Conservation (phyloP, 306 rosid species). For the Abrus precatorius region DNA sequence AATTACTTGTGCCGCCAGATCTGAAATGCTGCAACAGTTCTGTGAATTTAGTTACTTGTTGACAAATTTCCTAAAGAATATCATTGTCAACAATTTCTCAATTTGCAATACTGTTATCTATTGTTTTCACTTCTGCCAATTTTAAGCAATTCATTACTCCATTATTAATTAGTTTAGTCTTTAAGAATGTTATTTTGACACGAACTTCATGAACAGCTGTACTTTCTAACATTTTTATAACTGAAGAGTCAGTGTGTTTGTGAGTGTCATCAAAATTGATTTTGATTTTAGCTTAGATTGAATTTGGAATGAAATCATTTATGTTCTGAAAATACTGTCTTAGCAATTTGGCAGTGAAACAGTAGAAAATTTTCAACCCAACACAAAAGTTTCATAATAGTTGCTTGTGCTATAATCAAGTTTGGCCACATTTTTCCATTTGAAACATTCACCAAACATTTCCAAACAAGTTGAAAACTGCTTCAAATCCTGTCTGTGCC, state of each 20-base stretch:
- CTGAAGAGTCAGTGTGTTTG: not conserved
- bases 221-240: not conserved
- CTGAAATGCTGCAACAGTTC: constrained; percentile 2
- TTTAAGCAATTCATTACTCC: not conserved
- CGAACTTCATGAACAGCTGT: not conserved
- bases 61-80: not conserved
- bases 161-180: not conserved
- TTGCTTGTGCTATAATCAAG: too few species aligned
- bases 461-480: not conserved
- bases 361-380: not conserved
- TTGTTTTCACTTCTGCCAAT: not conserved
- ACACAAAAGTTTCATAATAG: not conserved
- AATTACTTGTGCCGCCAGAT: not conserved
- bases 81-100: not conserved
- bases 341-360: not conserved
- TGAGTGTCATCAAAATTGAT: not conserved
- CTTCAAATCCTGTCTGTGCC: not conserved
- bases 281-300: not conserved
- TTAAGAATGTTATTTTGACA: constrained; percentile 26
- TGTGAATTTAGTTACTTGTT: constrained; percentile 16
- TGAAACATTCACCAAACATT: not conserved
- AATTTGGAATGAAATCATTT: not conserved
- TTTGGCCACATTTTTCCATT: too few species aligned
- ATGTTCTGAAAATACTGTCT: not conserved
- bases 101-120: constrained; percentile 12